Evolutionary conservation across 2,329 filamentous ascomycete species (phyloP).

Genomic region (Fusarium burgessii): DNA sequence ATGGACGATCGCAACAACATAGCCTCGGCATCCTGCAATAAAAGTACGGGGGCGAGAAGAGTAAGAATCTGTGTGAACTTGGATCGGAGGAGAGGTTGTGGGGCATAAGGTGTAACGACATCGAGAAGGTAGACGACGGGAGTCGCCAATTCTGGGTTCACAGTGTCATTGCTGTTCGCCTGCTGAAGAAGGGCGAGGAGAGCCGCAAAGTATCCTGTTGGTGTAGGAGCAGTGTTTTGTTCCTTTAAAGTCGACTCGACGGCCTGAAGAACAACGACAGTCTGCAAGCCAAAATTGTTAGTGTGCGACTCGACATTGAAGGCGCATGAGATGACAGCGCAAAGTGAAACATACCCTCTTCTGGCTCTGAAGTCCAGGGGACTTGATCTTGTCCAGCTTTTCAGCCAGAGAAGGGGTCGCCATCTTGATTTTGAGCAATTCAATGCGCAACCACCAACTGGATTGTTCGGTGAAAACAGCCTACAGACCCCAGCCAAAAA

Average conservation of each 20-base stretch:
- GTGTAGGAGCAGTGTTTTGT: conserved; percentile 83
- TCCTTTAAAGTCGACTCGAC: conserved; percentile 93
- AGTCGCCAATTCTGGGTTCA: conserved; percentile 85
- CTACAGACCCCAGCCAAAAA: conserved; percentile 39
- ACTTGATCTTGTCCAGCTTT: conserved; percentile 97
- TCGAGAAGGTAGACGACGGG: conserved; percentile 97
- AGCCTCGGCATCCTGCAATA: conserved; percentile 84
- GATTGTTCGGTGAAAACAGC: conserved; percentile 47
- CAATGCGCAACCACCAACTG: conserved; percentile 44
- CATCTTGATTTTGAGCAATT: conserved; percentile 56
- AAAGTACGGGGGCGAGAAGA: conserved; percentile 85
- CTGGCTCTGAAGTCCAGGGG: conserved; percentile 94
- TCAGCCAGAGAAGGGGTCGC: conserved; percentile 73
- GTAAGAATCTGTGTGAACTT: conserved; percentile 96
- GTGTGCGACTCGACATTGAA: conserved; percentile 24
- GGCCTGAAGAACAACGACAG: conserved; percentile 86
- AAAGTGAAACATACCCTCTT: conserved; percentile 76
- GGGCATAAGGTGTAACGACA: conserved; percentile 85
- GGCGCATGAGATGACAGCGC: background rate
- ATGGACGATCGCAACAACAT: conserved; percentile 88
- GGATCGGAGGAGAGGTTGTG: conserved; percentile 86
- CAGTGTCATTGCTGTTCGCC: conserved; percentile 74
- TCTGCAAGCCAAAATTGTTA: conserved; percentile 61
- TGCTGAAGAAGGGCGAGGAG: conserved; percentile 88
- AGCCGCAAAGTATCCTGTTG: conserved; percentile 96